A percentile compares a stretch with the other conserved stretches of the same genome.
Conservation (phyloP, 192 early-diverging fungal genomes). For the Podila minutissima region DNA sequence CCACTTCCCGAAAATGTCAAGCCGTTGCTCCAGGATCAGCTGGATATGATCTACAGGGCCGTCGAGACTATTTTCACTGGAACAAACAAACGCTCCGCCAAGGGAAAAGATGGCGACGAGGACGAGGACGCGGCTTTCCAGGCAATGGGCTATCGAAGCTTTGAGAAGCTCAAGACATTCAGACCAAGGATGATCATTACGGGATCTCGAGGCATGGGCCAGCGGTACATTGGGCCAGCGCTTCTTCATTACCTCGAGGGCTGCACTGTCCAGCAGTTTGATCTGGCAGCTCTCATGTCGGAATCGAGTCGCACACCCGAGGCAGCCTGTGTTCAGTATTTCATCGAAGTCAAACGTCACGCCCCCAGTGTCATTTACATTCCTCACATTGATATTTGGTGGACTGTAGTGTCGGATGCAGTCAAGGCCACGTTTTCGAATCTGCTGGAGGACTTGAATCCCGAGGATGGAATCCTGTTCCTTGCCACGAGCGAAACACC, state of each 20-base stretch:
- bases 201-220: constrained; percentile 70
- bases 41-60: constrained; percentile 13
- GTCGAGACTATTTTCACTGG: constrained; percentile 29
- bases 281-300: constrained; percentile 57
- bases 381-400: constrained; percentile 63
- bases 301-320: constrained; percentile 58
- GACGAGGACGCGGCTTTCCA: constrained; percentile 44
- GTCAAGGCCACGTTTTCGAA: constrained; percentile 58
- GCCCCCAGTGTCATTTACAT: constrained; percentile 68
- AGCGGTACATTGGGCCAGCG: constrained; percentile 62
- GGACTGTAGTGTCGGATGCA: constrained; percentile 55
- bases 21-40: constrained; percentile 46
- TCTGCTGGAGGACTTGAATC: constrained; percentile 57
- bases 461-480: constrained; percentile 62
- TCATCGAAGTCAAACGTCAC: constrained; percentile 69
- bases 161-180: constrained; percentile 52
- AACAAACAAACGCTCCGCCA: constrained; percentile 5
- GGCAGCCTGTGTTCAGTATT: constrained; percentile 61
- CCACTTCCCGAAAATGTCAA: constrained; percentile 55
- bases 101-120: neutral
- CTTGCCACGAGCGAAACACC: constrained; percentile 63
- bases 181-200: constrained; percentile 69
- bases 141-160: constrained; percentile 42
- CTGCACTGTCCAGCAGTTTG: constrained; percentile 66
- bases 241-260: constrained; percentile 66